Conservation (phyloP, 495 filamentous ascomycete species). For the Lophiostoma macrostomum region DNA sequence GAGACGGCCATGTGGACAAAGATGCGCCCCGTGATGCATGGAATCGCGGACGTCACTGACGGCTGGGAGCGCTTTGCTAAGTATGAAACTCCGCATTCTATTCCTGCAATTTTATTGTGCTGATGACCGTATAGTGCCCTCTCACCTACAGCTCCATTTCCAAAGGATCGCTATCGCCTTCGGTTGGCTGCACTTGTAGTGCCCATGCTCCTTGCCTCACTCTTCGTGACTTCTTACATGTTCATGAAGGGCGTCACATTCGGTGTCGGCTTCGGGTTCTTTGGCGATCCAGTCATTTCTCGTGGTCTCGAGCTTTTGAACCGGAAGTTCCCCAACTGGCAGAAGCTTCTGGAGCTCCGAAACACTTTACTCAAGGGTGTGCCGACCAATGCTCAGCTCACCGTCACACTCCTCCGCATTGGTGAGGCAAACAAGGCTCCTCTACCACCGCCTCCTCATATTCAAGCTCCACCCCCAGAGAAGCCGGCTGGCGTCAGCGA, state of each 20-base stretch:
- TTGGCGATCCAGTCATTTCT: conserved; percentile 71
- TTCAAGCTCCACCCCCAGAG: conserved; percentile 53
- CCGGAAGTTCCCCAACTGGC: conserved; percentile 67
- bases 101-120: background rate
- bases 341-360: conserved; percentile 65
- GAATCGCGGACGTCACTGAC: conserved; percentile 69
- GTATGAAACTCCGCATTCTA: conserved; percentile 43
- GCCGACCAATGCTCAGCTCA: conserved; percentile 84
- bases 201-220: conserved; percentile 54
- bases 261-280: conserved; percentile 68
- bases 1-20: conserved; percentile 73
- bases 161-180: conserved; percentile 57
- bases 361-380: conserved; percentile 75
- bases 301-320: conserved; percentile 61
- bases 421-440: conserved; percentile 81
- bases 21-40: conserved; percentile 74
- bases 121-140: conserved; percentile 54
- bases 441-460: conserved; percentile 70
- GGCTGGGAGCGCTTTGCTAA: conserved; percentile 79
- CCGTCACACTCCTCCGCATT: conserved; percentile 78
- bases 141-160: conserved; percentile 76
- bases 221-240: conserved; percentile 68
- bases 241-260: conserved; percentile 69
- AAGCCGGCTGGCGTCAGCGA: conserved; percentile 49
- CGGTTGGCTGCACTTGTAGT: conserved; percentile 60